Evolutionary conservation across 306 rosid genomes (phyloP), one percentile per base, ranked within the genome.

Genomic region (Medicago ruthenica): DNA sequence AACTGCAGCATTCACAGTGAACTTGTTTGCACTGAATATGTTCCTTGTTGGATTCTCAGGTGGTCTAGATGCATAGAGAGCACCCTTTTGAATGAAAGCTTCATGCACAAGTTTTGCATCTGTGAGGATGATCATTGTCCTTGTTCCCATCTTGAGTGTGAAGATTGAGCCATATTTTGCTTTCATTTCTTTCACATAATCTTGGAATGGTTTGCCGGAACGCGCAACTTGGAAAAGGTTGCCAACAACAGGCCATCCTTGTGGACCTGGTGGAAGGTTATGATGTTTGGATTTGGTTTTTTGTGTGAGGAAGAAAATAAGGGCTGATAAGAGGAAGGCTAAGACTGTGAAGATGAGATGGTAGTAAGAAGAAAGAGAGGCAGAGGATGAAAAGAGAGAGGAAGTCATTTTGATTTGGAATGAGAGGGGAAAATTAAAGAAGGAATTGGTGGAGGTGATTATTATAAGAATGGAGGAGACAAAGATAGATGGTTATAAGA

Each of bases 181-280:
- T 34, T 85, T 78, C 9, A 85, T 53, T 0, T 78, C 93, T 0
- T 83, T 78, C 0, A 67, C 79, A 51, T 92, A 96, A 4, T 87
- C 88, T 12, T 85, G 85, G 88, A 96, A 96, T 0, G 86, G 88
- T 21, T 87, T 90, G 0, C 96, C 97, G 0, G 98, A 86, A 41
- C 86, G 81, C 1, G 93, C 90, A 1, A 90, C 82, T 63, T 94
- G 98, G 75, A 92, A 89, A 20, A 94, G 96, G 81, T 94, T 94
- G 1, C 98, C 98, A 3, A 92, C 97, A 16, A 94, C 36, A 4
- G 98, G 98, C 98, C 98, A 94, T 0, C 97, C 98, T 0, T 92
- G 95, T 10, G 98, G 98, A 0, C 97, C 95, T 1, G 97, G 97
- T 0, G 98, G 98, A 8, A 94, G 97, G 45, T 83, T 87, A 13